phyloP scores from a whole-genome alignment of 805 yeast species.

The Candida loeiensis region DNA sequence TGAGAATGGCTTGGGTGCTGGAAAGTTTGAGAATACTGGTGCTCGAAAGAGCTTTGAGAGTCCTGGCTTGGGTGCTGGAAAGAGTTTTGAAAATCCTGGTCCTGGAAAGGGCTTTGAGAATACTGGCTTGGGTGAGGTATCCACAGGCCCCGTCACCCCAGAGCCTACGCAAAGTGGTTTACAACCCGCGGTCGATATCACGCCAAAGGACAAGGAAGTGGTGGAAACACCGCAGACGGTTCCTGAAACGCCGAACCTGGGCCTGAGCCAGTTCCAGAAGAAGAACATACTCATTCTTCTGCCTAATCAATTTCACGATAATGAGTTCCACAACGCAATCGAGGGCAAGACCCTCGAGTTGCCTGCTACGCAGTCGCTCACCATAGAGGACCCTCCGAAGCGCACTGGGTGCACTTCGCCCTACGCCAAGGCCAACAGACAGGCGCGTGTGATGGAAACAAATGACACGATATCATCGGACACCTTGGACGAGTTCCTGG shows the following conservation, averaged over 20 bases:
- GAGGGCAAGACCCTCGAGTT: constrained; percentile 4
- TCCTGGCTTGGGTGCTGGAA: too few relatives aligned
- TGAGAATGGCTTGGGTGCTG: too few relatives aligned
- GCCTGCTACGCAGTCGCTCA: constrained; percentile 4
- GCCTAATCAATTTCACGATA: constrained; percentile 37
- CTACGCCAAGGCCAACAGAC: constrained; percentile 40
- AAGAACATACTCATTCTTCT: constrained; percentile 37
- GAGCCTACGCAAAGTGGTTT: constrained; percentile 6
- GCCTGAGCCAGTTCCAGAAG: constrained; percentile 11
- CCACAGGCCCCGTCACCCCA: constrained; percentile 16
- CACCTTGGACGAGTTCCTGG: constrained; percentile 11
- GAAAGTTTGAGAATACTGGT: too few relatives aligned
- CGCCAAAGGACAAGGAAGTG: constrained; percentile 8
- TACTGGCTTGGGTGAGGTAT: too few relatives aligned
- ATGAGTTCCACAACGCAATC: constrained; percentile 26
- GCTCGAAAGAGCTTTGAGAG: too few relatives aligned
- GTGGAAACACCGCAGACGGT: background rate
- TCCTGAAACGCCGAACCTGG: constrained; percentile 4
- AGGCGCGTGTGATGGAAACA: constrained; percentile 43
- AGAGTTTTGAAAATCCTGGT: too few relatives aligned
- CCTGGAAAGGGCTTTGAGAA: too few relatives aligned
- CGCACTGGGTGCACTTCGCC: constrained; percentile 37
- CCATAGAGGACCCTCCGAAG: constrained; percentile 18
- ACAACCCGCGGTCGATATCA: constrained; percentile 17
- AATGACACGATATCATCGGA: constrained; percentile 20